phyloP scores from a whole-genome alignment of 2,329 filamentous ascomycete genomes.

The Chrysoporthe cubensis region DNA sequence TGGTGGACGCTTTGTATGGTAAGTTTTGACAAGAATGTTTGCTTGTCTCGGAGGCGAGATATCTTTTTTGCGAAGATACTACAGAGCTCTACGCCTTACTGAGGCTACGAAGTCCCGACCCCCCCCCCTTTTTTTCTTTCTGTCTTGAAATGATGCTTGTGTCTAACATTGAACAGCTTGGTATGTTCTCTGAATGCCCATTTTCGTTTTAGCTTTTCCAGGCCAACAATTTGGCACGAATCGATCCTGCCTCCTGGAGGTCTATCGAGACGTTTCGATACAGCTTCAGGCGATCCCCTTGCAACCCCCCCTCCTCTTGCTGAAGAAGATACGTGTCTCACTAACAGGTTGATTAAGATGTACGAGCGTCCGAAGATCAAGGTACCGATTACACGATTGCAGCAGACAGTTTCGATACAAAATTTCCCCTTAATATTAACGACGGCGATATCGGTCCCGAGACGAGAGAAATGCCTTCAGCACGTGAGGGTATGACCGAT shows the following conservation, averaged over 20 bases:
- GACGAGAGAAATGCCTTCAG: constrained; percentile 51
- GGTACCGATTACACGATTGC: constrained; percentile 52
- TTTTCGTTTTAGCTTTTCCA: neutral
- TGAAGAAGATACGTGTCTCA: too few relatives aligned
- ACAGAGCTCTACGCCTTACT: too few relatives aligned
- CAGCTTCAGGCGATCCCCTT: neutral
- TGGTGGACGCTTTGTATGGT: constrained; percentile 58
- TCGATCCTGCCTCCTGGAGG: too few relatives aligned
- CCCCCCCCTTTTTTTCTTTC: neutral
- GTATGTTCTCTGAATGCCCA: neutral
- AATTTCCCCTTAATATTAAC: constrained; percentile 59
- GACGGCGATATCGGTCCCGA: constrained; percentile 55
- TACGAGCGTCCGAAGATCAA: constrained; percentile 29
- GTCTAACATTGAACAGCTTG: constrained; percentile 5
- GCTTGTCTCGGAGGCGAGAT: too few relatives aligned
- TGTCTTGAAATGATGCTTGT: neutral
- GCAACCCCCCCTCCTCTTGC: neutral
- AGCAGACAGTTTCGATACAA: constrained; percentile 30
- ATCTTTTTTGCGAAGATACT: neutral
- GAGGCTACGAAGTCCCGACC: too few relatives aligned
- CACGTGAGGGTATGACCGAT: constrained; percentile 57
- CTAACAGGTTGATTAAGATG: constrained; percentile 41
- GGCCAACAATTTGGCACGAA: neutral
- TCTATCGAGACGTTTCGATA: too few relatives aligned
- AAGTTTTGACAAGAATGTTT: neutral